These are phyloP conservation scores for Neonectria neomacrospora DNA, from an alignment of 2,329 filamentous ascomycete species.

Conservation along the genomic window DNA sequence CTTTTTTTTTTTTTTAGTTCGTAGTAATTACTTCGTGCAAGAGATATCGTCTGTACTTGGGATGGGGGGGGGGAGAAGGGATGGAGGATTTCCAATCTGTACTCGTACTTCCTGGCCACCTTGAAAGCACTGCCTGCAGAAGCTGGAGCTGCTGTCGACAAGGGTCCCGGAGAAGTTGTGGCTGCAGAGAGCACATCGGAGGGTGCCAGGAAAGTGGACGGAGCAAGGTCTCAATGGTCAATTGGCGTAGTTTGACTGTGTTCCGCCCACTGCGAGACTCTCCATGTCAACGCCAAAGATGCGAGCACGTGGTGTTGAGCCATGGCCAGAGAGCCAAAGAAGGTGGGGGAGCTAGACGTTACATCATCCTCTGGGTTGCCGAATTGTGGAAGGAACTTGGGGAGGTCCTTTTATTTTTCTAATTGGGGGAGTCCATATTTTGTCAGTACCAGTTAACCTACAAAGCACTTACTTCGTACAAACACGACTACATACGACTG, in stretches of 20 bases:
- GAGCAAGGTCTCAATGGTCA: constrained; percentile 13
- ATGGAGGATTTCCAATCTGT: constrained; percentile 1
- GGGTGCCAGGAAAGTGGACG: not conserved
- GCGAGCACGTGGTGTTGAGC: constrained; percentile 42
- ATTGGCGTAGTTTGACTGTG: constrained; percentile 15
- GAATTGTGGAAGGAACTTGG: not conserved
- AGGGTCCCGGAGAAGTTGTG: constrained; percentile 2
- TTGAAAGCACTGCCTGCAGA: not conserved
- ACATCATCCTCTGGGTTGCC: constrained; percentile 1
- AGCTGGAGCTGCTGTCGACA: not conserved
- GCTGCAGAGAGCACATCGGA: not conserved
- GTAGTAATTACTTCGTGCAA: not conserved
- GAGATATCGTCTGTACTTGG: not conserved
- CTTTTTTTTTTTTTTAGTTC: not conserved
- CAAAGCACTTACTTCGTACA: not conserved
- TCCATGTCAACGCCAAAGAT: constrained; percentile 23
- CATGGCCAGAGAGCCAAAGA: constrained; percentile 20
- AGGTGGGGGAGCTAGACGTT: constrained; percentile 29
- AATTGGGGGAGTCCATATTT: not conserved
- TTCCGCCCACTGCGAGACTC: constrained; percentile 24
- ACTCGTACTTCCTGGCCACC: not conserved
- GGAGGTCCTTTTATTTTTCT: not conserved
- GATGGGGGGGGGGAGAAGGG: not conserved
- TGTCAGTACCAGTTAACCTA: constrained; percentile 3
- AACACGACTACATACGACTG: not conserved